phyloP scores from a whole-genome alignment of 306 rosid genomes.

The Arachis stenosperma region DNA sequence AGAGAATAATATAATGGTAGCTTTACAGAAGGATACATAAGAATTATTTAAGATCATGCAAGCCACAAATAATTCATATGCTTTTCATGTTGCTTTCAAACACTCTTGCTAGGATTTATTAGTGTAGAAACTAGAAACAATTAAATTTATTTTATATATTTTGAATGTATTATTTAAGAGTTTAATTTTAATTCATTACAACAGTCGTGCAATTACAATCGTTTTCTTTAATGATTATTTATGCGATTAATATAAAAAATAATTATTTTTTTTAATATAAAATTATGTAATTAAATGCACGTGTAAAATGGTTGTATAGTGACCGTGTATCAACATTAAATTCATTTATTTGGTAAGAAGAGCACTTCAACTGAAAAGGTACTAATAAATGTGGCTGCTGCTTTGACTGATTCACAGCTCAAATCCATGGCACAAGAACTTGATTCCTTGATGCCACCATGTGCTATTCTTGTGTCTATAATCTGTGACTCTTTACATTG shows the following conservation, averaged over 20 bases:
- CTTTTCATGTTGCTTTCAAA: background rate
- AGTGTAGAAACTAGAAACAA: background rate
- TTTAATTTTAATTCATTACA: no score
- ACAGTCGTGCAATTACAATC: no score
- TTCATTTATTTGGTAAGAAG: background rate
- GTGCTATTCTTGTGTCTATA: slow-evolving; percentile 20
- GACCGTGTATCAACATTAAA: no score
- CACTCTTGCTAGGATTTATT: background rate
- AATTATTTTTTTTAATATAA: no score
- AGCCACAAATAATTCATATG: slow-evolving; percentile 6
- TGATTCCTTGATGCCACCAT: slow-evolving; percentile 37
- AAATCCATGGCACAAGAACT: slow-evolving; percentile 30
- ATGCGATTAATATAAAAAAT: no score
- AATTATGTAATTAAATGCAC: no score
- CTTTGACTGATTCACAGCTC: slow-evolving; percentile 16
- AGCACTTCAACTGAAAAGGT: slow-evolving; percentile 15
- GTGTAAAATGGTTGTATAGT: no score
- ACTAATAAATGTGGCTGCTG: slow-evolving; percentile 20
- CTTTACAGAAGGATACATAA: slow-evolving; percentile 13
- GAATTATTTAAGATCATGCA: background rate
- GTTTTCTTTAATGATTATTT: no score
- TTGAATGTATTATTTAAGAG: no score
- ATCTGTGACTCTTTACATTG: slow-evolving; percentile 4
- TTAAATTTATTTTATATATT: background rate
- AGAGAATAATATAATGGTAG: background rate